Base-by-base conservation (phyloP, 2,329 filamentous ascomycete genomes). In the Cryphonectria japonica region DNA sequence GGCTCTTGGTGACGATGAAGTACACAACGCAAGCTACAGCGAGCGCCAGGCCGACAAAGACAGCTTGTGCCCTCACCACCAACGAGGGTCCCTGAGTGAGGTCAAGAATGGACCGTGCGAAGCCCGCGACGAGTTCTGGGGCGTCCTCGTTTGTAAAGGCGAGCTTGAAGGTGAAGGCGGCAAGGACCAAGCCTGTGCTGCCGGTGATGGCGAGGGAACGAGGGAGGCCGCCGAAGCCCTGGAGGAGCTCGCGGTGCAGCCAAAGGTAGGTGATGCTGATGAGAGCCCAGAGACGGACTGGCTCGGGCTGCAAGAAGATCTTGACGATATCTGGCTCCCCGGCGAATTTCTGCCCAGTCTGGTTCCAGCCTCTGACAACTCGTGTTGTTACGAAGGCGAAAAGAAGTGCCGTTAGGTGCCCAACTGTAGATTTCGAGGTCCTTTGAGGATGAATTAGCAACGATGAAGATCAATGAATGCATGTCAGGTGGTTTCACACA, bases 331-430 rank as follows among this genome's bases (percentile, higher is more conserved):
- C 96, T 37, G 94, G 89, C 54, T 91, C 92, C n/a, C 95, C 95
- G 1, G 96, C 92, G 76, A 94, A 95, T 80, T 99, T 99, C 78
- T 98, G 95, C 5, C 96, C 96, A 0, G 96, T 98, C 80, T 98
- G 96, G 78, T 98, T 98, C 95, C 95, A 99, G 69, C 92, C 88
- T 60, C 93, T 85, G 52, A 90, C 83, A 2, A 97, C 76, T 50
- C 95, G 88, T 68, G 93, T 87, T 9, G 88, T 81, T 1, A 85
- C 76, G 9, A 95, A 83, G 0, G 92, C 83, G 43, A 86, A 76
- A 19, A 87, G 54, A 1, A 78, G 74, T 9, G 78, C 77, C 6
- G 78, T 65, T 0, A 79, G 59, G 1, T 77, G 77, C 13, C 75
- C 76, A 6, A 73, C 75, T 39, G 79, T 82, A 9, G 72, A 41